A percentile compares a stretch with the other conserved stretches of the same genome.
Evolutionary conservation across 2,329 filamentous ascomycete species (phyloP).

Genomic region (Colletotrichum paranaense): DNA sequence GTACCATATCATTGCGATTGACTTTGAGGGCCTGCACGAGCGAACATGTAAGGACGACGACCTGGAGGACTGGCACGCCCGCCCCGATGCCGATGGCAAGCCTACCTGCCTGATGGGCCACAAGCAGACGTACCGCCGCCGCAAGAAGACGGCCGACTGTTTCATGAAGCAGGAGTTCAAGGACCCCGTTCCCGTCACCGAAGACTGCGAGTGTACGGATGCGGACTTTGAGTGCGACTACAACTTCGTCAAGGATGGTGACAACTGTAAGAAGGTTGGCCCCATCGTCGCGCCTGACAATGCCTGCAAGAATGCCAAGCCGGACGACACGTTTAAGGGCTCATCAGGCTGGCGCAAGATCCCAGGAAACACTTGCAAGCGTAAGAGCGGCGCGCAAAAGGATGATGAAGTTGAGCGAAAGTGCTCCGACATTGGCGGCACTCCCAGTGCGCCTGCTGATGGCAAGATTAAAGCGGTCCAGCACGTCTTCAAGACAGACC

Average conservation of each 20-base stretch:
- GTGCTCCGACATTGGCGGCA: constrained; percentile 72
- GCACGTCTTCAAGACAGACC: constrained; percentile 71
- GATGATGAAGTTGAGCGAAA: constrained; percentile 79
- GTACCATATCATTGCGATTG: constrained; percentile 78
- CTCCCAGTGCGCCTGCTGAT: constrained; percentile 64
- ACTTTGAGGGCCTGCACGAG: constrained; percentile 86
- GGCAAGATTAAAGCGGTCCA: constrained; percentile 74
- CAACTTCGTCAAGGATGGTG: constrained; percentile 78
- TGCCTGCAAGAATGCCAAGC: constrained; percentile 73
- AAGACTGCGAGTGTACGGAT: constrained; percentile 83
- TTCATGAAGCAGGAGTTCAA: constrained; percentile 90
- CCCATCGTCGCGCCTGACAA: constrained; percentile 75
- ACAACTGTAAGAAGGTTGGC: constrained; percentile 72
- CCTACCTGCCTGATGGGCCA: constrained; percentile 96
- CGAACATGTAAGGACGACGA: constrained; percentile 81
- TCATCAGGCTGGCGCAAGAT: constrained; percentile 94
- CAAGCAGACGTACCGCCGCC: constrained; percentile 85
- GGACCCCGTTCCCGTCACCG: constrained; percentile 76
- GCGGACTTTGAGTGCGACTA: constrained; percentile 96
- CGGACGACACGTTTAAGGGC: constrained; percentile 81
- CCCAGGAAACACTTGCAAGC: constrained; percentile 81
- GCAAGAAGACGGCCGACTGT: constrained; percentile 89
- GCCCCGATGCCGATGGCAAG: constrained; percentile 82
- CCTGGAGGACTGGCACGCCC: constrained; percentile 90
- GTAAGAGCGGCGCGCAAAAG: constrained; percentile 70